Base-by-base conservation (phyloP, 805 yeast species). In the Yamadazyma phyllophila region DNA sequence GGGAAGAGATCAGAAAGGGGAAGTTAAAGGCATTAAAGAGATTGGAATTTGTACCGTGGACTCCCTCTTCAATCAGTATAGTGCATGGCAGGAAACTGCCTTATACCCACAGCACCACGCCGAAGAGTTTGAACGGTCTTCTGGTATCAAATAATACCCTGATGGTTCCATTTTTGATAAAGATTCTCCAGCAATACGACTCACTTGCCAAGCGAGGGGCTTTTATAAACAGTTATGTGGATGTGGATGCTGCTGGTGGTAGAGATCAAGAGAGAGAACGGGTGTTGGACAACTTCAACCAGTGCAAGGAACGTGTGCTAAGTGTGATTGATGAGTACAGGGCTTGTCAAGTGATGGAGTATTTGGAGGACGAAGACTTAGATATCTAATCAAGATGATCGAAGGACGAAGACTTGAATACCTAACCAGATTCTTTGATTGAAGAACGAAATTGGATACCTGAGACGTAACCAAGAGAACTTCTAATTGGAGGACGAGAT, bases 101-200 rank as follows among this genome's bases (percentile, higher is more conserved):
- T 4, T 85, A 72, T 53, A 53, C 55, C 7, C 65, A 66, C 33
- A 68, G 76, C 7, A 64, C 74, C 29, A 36, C 24, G 7, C 14
- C 42, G n/a, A 71, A 74, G 15, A 48, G 46, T 20, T 51, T 88
- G 3, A 83, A 83, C 53, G 98, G 98, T 1, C 71, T 90, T 51
- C 88, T 85, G 82, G 69, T 94, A 17, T 78, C 95, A 4, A 94
- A 94, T 63, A 81, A 87, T 43, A 83, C 97, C 0, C 80, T 90
- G 1, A 80, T 92, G 9, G 75, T 82, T 2, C 75, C 81, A 11
- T 68, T 89, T 13, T 74, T 94, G 47, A 74, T 77, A 27, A 81
- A 83, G 50, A 81, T 86, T 0, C 73, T 90, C 27, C 76, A 73
- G 41, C 92, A 90, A 55, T 94, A 83, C 62, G 97, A 92, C 55